Percentiles rank a stretch among this genome's conserved stretches.
Evolutionary conservation across 2,329 filamentous ascomycete species (phyloP).

Genomic region (Diplodia intermedia): DNA sequence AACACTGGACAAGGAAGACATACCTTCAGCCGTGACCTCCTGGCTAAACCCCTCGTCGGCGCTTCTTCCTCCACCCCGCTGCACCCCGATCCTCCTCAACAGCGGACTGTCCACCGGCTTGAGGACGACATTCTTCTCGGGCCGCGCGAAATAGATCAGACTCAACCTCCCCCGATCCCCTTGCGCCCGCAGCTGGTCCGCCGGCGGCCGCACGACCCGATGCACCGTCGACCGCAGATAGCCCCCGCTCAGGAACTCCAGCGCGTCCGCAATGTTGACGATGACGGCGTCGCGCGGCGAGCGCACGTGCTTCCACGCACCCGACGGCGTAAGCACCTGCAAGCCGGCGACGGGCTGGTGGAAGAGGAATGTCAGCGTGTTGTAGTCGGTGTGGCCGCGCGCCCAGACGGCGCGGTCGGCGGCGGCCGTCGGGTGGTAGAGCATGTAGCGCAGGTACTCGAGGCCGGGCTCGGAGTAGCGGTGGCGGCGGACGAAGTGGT

Average conservation of each 20-base stretch:
- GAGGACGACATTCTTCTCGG: slow-evolving; percentile 47
- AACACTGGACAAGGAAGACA: background rate
- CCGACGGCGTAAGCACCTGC: slow-evolving; percentile 54
- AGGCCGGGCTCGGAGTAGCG: slow-evolving; percentile 47
- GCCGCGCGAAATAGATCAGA: slow-evolving; percentile 52
- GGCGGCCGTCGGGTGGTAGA: slow-evolving; percentile 50
- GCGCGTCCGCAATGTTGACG: slow-evolving; percentile 57
- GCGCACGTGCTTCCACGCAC: slow-evolving; percentile 56
- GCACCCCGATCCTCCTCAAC: slow-evolving; percentile 37
- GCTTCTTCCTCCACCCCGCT: background rate
- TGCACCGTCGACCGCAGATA: slow-evolving; percentile 46
- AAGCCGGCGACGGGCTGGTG: slow-evolving; percentile 57
- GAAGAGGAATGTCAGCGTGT: slow-evolving; percentile 56
- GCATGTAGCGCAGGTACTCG: slow-evolving; percentile 52
- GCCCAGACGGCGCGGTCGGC: slow-evolving; percentile 52
- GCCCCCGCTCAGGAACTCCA: slow-evolving; percentile 45
- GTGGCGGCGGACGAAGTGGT: slow-evolving; percentile 49
- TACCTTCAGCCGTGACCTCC: slow-evolving; percentile 19
- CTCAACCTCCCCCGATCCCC: slow-evolving; percentile 42
- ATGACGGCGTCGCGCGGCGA: slow-evolving; percentile 57
- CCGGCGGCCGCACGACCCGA: slow-evolving; percentile 42
- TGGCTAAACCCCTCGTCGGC: background rate
- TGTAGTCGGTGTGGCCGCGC: slow-evolving; percentile 59
- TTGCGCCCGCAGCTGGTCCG: slow-evolving; percentile 46
- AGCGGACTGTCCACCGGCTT: slow-evolving; percentile 46